Evolutionary conservation across 2,329 filamentous ascomycete species (phyloP).

Genomic region (Alternaria arbusti): DNA sequence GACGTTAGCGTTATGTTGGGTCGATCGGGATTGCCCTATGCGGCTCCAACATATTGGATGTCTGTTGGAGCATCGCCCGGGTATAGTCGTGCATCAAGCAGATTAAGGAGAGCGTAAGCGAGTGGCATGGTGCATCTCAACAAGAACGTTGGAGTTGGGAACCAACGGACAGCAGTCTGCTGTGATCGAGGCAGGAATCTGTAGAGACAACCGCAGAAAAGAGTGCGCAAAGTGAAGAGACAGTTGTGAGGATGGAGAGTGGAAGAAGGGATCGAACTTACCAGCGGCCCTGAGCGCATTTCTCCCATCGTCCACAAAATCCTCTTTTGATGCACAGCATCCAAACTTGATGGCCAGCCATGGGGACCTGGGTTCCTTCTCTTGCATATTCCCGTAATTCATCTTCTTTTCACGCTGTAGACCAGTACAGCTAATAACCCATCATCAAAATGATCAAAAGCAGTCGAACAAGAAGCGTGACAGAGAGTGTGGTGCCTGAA

Average conservation of each 20-base stretch:
- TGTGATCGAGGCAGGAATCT: background rate
- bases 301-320: conserved; percentile 33
- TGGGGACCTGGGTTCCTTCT: conserved; percentile 22
- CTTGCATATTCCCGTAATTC: conserved; percentile 24
- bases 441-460: conserved; percentile 15
- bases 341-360: conserved; percentile 48
- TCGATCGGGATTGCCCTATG: conserved; percentile 11
- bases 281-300: conserved; percentile 27
- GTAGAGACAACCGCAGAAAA: background rate
- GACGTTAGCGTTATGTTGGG: conserved; percentile 20
- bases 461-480: conserved; percentile 1
- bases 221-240: background rate
- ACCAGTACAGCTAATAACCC: conserved; percentile 36
- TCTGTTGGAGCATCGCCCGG: conserved; percentile 15
- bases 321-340: conserved; percentile 47
- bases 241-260: conserved; percentile 1
- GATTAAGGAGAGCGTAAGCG: conserved; percentile 32
- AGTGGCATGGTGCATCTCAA: conserved; percentile 26
- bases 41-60: conserved; percentile 14
- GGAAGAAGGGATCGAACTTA: conserved; percentile 30
- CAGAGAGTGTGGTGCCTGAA: conserved; percentile 11
- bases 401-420: conserved; percentile 30
- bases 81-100: conserved; percentile 24
- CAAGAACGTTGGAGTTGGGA: conserved; percentile 14
- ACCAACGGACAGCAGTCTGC: background rate